Evolutionary conservation across 2,329 filamentous ascomycete species (phyloP), one percentile per base, ranked within the genome.

Genomic region (Arthrobotrys pseudoclavata): DNA sequence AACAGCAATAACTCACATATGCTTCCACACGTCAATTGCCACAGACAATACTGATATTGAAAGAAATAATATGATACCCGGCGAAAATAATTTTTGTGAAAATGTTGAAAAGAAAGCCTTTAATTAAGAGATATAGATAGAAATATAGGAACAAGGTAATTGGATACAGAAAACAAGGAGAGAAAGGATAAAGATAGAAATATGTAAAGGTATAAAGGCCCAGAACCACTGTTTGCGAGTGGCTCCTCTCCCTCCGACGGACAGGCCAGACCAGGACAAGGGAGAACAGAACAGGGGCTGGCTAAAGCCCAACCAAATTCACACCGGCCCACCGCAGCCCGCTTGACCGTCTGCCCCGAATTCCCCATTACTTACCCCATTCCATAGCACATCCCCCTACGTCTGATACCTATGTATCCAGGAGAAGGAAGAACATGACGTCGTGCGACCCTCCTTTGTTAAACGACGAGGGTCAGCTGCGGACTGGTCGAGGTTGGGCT

Each of bases 291-390:
- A 55, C 37, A 47, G 37, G 37, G 40, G 52, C 53, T 31, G 29
- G 26, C 34, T 48, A 34, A 42, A 72, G 68, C 60, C 60, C 66
- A 61, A 63, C 69, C 69, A 66, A 67, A 53, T 48, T 29, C 40
- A 24, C 69, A 24, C 74, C 74, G 74, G 74, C 74, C 22, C 47
- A 77, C 74, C 74, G 74, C 74, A 71, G 74, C 67, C 74, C 74
- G 74, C 68, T 37, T 62, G 74, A 61, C 72, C 72, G 72, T 57
- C 45, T 45, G 42, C 42, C 42, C 42, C 42, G 42, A 45, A 45
- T n/a, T 29, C 29, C 37, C 63, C 50, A 45, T 68, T 45, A 20
- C 26, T 68, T 45, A 20, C 26, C 31, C 29, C 22, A n/a, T 34
- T 34, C 1, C 31, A 40, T n/a, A 13, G 34, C n/a, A 37, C n/a